Evolutionary conservation across 257 asterid genomes (phyloP), one percentile per base, ranked within the genome.

Genomic region (Solanum tarijense): DNA sequence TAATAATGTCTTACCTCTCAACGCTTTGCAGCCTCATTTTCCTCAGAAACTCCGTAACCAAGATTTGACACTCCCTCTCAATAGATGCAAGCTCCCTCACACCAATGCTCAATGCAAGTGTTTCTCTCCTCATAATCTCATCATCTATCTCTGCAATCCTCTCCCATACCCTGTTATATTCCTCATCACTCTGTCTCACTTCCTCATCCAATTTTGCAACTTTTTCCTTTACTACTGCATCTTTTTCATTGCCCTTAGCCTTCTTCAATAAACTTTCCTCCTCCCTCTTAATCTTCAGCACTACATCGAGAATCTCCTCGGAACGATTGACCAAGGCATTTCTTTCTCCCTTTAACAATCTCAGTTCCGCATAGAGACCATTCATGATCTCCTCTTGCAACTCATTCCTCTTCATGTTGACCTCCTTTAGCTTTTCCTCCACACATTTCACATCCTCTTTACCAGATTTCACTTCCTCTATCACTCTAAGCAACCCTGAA

Each of bases 21-120:
- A 75, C 65, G 83, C 75, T 83, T 25, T 12, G 87, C 32, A 43
- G 86, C 92, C 93, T 96, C 92, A 90, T 86, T 87, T 93, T 94
- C 92, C 76, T 88, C 58, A 89, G 82, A 87, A 93, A 91, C 89
- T 90, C 92, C 88, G 90, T 84, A 20, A 92, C 97, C 92, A 97
- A 88, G 87, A 92, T 92, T 89, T 93, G 94, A 88, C 98, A 95
- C 89, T 97, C 99, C 89, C 94, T 91, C 93, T 96, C 99, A 25
- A 97, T 92, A 84, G 89, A 92, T 66, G 89, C 90, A 88, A 97
- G 96, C 94, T 97, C 99, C 94, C 98, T 92, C 93, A 93, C 94
- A 84, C 98, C 98, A 90, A 94, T 90, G 91, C 95, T 93, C 88
- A 96, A 83, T 3, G 96, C 98, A 86, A 92, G n/a, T 23, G 95